These are phyloP conservation scores for Vicia villosa DNA, from an alignment of 306 rosid genomes.

Conservation along the genomic window DNA sequence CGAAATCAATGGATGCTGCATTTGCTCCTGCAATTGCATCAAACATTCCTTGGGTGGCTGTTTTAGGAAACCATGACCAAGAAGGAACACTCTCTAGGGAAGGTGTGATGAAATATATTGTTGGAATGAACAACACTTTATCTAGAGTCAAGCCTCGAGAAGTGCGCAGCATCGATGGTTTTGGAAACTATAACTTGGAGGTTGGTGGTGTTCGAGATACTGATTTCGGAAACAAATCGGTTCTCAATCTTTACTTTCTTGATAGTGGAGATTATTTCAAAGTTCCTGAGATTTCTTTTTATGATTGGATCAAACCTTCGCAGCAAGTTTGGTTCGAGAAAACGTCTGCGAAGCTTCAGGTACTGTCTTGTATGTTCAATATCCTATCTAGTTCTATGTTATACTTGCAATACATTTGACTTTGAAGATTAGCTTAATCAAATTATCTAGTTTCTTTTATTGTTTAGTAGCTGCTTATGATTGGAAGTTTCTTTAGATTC, in stretches of 20 bases:
- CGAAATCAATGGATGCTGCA: conserved; percentile 75
- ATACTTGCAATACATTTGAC: neutral
- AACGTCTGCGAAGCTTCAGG: conserved; percentile 72
- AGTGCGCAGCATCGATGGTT: conserved; percentile 67
- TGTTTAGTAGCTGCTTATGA: conserved; percentile 10
- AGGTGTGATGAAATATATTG: conserved; percentile 85
- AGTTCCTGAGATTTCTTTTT: conserved; percentile 60
- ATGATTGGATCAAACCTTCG: conserved; percentile 95
- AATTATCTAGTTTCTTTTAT: conserved; percentile 14
- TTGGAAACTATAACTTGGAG: conserved; percentile 88
- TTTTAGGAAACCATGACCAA: conserved; percentile 97
- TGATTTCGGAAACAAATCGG: conserved; percentile 76
- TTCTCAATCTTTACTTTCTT: conserved; percentile 84
- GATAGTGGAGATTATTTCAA: conserved; percentile 95
- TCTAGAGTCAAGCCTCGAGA: conserved; percentile 69
- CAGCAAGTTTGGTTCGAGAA: conserved; percentile 85
- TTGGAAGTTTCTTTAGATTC: conserved; percentile 11
- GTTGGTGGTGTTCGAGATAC: conserved; percentile 72
- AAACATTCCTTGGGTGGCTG: conserved; percentile 90
- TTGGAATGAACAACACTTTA: conserved; percentile 71
- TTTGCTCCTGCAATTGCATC: conserved; percentile 86
- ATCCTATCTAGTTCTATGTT: conserved; percentile 11
- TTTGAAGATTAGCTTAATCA: neutral
- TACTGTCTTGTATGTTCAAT: conserved; percentile 37
- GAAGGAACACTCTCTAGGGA: conserved; percentile 82